phyloP scores from a whole-genome alignment of 2,329 filamentous ascomycete genomes.

The Septoria petroselini region DNA sequence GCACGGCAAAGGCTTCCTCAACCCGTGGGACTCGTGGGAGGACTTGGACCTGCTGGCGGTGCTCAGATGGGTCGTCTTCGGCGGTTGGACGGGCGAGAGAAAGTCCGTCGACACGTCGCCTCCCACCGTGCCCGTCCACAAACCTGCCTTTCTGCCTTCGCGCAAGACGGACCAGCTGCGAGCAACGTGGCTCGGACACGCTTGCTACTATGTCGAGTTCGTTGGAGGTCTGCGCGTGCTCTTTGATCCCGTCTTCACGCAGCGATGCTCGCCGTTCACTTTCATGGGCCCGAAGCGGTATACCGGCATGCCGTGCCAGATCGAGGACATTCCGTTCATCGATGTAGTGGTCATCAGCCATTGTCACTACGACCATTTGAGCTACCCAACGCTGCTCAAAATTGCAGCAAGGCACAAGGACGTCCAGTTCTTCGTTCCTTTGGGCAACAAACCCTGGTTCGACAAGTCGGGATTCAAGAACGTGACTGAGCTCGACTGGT shows the following conservation, averaged over 20 bases:
- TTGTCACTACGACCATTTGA: conserved; percentile 87
- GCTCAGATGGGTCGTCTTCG: conserved; percentile 41
- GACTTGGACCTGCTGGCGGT: conserved; percentile 41
- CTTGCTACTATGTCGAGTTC: conserved; percentile 90
- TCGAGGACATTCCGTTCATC: conserved; percentile 72
- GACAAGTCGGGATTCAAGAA: conserved; percentile 64
- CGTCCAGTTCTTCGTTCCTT: conserved; percentile 81
- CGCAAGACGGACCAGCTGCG: conserved; percentile 62
- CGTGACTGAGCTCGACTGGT: conserved; percentile 92
- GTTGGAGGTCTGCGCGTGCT: conserved; percentile 80
- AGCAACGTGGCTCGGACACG: conserved; percentile 93
- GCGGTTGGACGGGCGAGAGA: conserved; percentile 49
- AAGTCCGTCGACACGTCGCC: conserved; percentile 60
- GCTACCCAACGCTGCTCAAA: conserved; percentile 68
- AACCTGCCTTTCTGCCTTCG: conserved; percentile 63
- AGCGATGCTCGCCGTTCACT: conserved; percentile 74
- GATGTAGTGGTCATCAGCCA: conserved; percentile 79
- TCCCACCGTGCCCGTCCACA: conserved; percentile 64
- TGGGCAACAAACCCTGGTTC: conserved; percentile 85
- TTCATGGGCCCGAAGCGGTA: conserved; percentile 72
- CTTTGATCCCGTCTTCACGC: conserved; percentile 90
- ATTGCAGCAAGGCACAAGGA: conserved; percentile 69
- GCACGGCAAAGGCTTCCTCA: conserved; percentile 54
- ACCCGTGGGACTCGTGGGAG: conserved; percentile 56
- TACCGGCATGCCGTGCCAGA: conserved; percentile 71